Base-by-base conservation (phyloP, 345 rosid genomes). In the Salix purpurea region DNA sequence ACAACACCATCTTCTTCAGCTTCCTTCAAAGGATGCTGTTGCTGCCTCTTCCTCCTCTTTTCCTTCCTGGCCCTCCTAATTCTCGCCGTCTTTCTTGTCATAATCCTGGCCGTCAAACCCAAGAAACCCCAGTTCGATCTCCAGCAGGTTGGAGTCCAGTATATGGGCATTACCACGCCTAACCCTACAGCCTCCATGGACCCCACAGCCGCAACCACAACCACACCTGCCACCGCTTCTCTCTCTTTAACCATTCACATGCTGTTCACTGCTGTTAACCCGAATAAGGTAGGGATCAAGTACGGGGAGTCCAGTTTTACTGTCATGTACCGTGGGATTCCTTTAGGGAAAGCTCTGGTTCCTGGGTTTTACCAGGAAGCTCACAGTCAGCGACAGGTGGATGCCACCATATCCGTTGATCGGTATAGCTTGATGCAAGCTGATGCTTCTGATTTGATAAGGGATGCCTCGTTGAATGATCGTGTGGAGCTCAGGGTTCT, bases 121-220 rank as follows among this genome's bases (percentile, higher is more conserved):
- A 93, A 93, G 78, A 93, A 92, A 46, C 99, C 99, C 61, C 98
- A 96, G 78, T 96, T 96, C 85, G 99, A 96, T 88, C 97, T 96
- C 74, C 98, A 96, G 71, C 97, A 91, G 84, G 99, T 96, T 7
- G 94, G 87, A 34, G 98, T 96, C 39, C 92, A 90, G 82, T 89
- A 90, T 86, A 90, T 91, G 96, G 97, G 99, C 75, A 93, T 93
- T 76, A 64, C 90, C 52, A 40, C 97, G 11, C 69, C 85, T 6
- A 81, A 73, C 64, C 79, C 85, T 40, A 74, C 81, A 54, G 46
- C 88, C 16, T 50, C 86, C 48, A 82, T 87, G 76, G 91, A 91
- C 71, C 78, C 82, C 70, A 40, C 83, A 16, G 46, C 50, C 58
- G 5, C 83, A 28, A 70, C 65, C 82, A 18, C 70, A 81, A 34